Evolutionary conservation across 1,284 basidiomycete genomes (phyloP), one percentile per base, ranked within the genome.

Genomic region (Singerocomus rubriflavus): DNA sequence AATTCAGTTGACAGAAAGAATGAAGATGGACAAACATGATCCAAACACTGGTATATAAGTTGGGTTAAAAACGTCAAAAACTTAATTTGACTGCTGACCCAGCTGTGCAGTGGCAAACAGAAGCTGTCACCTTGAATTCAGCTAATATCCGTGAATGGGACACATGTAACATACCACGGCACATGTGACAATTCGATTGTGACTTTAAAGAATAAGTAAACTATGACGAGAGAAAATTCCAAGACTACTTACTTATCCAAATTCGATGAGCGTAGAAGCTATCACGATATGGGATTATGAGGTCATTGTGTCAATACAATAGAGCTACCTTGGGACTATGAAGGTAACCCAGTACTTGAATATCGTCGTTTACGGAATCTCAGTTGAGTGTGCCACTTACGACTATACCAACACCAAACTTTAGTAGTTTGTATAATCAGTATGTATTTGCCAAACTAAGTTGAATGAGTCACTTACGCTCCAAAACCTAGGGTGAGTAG

Each of bases 251-350:
- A 62, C 61, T 63, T 60, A 66, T 63, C 62, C 62, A 63, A 4
- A 63, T 52, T 31, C 64, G 61, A 31, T 63, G 64, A 27, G 49
- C 51, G 17, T 63, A 63, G 37, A 63, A 63, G 39, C 64, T 65
- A 35, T 33, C 2, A 30, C 10, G 9, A 5, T 5, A 26, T 9
- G 25, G 7, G 5, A 32, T 17, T 16, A 9, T 41, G 39, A 41
- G 27, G 30, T 41, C 26, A 41, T 30, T 11, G 39, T 11, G 4
- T 8, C 5, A 13, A 12, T 33, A 17, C 21, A 13, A 30, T 7
- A 26, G 3, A 12, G 25, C 16, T 51, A 61, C 59, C 53, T 36
- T 40, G 61, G 58, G 5, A 60, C 59, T 4, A 56, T 37, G 26
- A 63, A 63, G 6, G 55, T 50, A 26, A 55, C 6, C 6, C 35